Base-by-base conservation (phyloP, 306 rosid genomes). In the Dryas drummondii region DNA sequence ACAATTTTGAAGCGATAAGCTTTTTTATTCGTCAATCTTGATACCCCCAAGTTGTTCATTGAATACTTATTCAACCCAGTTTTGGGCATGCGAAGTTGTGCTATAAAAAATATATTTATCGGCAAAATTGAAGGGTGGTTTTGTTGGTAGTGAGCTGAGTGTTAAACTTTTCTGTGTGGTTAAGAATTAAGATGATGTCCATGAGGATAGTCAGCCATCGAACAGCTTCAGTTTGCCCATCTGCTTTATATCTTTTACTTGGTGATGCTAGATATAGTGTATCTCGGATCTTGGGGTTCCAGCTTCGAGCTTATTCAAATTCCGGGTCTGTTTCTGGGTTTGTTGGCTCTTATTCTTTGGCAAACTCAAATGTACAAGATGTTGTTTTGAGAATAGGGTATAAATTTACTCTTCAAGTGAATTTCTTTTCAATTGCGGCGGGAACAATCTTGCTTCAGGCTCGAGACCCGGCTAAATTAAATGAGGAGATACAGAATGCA, bases 381-480 rank as follows among this genome's bases (percentile, higher is more conserved):
- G 45, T 69, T 74, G 67, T 47, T 13, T 62, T 71, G 12, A 79
- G 84, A 70, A 27, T 82, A 32, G 37, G 37, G 37, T 1, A 32
- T 32, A 32, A 32, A 32, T 22, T 22, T 22, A 22, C 22, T 22
- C 22, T 22, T 22, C 37, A 32, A 32, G 37, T 32, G 37, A 32
- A 32, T 32, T 32, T 32, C 37, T 79, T 81, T 71, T 88, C 91
- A 0, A 86, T 85, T 55, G 56, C 72, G 84, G 75, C 84, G 2
- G 89, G 81, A 83, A 88, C 78, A 71, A 84, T 89, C 74, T 79
- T 91, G 76, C 87, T 86, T 70, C 97, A 93, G 80, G 97, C 96
- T 76, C 91, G 76, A 71, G 98, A 93, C 80, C 88, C 90, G 1
- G 85, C 89, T 51, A 87, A 82, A 61, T 72, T 93, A 79, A 85